Base-by-base conservation (phyloP, 192 early-diverging fungal species). In the Chytriomyces sp. region DNA sequence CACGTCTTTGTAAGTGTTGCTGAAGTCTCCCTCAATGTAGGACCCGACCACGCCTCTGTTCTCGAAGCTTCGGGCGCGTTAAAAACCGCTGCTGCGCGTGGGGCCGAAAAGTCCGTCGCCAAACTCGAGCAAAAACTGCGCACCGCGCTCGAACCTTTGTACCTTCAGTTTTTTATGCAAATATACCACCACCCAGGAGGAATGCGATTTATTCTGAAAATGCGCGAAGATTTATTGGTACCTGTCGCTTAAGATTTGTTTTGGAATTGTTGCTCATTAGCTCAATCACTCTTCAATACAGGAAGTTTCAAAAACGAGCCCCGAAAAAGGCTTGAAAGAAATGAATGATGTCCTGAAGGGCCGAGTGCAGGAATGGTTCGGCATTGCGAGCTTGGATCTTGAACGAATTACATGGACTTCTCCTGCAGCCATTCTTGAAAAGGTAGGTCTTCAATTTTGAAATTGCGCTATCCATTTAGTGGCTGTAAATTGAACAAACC, bases 381-480 rank as follows among this genome's bases (percentile, higher is more conserved):
- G 80, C 16, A 78, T 94, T 43, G 91, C 89, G 16, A 91, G 87
- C 43, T 77, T 96, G 67, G 93, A 92, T 61, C 85, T 96, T 18
- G 91, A 93, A 61, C 85, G 93, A 47, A 85, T 97, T 9, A 94
- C 93, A 0, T 96, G 96, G 95, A 91, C 90, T 72, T 91, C 92
- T 7, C 90, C 93, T 7, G 94, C 93, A 1, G 84, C 80, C 26
- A 79, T 94, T 3, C 84, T 97, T 13, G 96, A 97, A 79, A 95
- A 94, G 83, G 92, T 50, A 35, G 11, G 26, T 28, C 45, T 67
- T 67, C 9, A 66, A 23, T 11, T 20, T 73, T 66, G 6, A 59
- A 26, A 59, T 26, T 20, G 20, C 67, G 45, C 53, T 11, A 18
- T n/a, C 35, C 35, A 4, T 35, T 7, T 62, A 20, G 66, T 68